Evolutionary conservation across 169 alveolate species (phyloP), one percentile per base, ranked within the genome.

Genomic region (Plasmodium yoelii): DNA sequence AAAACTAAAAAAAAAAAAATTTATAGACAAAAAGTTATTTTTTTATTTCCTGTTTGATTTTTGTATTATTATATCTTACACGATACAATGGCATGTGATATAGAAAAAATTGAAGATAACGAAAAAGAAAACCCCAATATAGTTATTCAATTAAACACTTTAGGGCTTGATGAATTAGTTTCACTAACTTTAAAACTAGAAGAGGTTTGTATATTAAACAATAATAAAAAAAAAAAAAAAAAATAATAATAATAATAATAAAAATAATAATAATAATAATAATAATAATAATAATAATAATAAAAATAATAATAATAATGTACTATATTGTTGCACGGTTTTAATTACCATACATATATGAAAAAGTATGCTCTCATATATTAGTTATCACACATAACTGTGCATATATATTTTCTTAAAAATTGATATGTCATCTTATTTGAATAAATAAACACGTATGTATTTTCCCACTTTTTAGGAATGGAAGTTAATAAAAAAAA

Each of bases 61-160:
- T 55, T 80, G 42, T 56, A 8, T 64, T 8, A 55, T 67, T 80
- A 51, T 80, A 65, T 59, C 65, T 80, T 42, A 55, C 56, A 9
- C 65, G 72, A 9, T 24, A 80, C 19, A 65, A 80, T 80, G 90
- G 90, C 90, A 18, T 80, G 90, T 70, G 90, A 80, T 80, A 65
- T 80, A 22, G 90, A 80, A 46, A 80, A 65, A n/a, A 80, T 80
- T 80, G 90, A 80, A 47, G 80, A 80, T 13, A 80, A 51, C 51
- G 90, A 80, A 69, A 18, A 63, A 24, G 90, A 80, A 70, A 67
- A 80, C 46, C 90, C 90, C 24, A 80, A 67, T 15, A 61, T 67
- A 1, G 82, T 80, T 8, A 80, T 80, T 42, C 90, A 80, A 69
- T 18, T 80, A 26, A 80, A 80, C 55, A 51, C 90, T 0, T 59